phyloP scores from a whole-genome alignment of 192 early-diverging fungal species.

The Paraglomus brasilianum region DNA sequence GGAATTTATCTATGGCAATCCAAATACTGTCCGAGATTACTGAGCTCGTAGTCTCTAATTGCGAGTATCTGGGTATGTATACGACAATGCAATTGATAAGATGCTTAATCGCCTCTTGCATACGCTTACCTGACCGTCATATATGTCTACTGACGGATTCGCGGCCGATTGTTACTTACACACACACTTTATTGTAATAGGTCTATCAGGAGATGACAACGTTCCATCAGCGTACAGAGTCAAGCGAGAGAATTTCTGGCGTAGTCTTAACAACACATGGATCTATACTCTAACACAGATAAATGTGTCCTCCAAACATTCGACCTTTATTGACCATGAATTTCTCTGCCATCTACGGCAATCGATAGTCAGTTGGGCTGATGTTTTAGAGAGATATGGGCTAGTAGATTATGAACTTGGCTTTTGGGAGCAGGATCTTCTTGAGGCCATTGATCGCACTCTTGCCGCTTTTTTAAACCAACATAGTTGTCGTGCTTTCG shows the following conservation, averaged over 20 bases:
- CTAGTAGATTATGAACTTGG: constrained; percentile 85
- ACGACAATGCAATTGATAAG: too few relatives aligned
- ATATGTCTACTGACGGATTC: too few relatives aligned
- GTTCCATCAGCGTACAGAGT: not conserved
- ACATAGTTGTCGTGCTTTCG: too few relatives aligned
- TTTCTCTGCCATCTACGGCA: constrained; percentile 60
- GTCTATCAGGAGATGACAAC: constrained; percentile 1
- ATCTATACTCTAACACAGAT: constrained; percentile 64
- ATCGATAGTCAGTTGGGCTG: constrained; percentile 65
- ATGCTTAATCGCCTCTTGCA: too few relatives aligned
- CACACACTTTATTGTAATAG: not conserved
- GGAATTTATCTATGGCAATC: too few relatives aligned
- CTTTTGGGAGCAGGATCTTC: constrained; percentile 74
- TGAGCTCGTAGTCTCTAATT: too few relatives aligned
- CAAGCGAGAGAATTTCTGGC: constrained; percentile 62
- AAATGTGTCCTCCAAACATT: constrained; percentile 37
- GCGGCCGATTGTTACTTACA: too few relatives aligned
- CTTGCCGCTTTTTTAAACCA: too few relatives aligned
- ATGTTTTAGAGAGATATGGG: constrained; percentile 69
- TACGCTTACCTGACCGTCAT: too few relatives aligned
- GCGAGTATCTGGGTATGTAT: too few relatives aligned
- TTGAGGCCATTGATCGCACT: constrained; percentile 55
- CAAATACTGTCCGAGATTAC: too few relatives aligned
- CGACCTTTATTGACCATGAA: constrained; percentile 42
- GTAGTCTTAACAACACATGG: constrained; percentile 75